Evolutionary conservation across 2,329 filamentous ascomycete species (phyloP).

Genomic region (Pseudogymnoascus sp.): DNA sequence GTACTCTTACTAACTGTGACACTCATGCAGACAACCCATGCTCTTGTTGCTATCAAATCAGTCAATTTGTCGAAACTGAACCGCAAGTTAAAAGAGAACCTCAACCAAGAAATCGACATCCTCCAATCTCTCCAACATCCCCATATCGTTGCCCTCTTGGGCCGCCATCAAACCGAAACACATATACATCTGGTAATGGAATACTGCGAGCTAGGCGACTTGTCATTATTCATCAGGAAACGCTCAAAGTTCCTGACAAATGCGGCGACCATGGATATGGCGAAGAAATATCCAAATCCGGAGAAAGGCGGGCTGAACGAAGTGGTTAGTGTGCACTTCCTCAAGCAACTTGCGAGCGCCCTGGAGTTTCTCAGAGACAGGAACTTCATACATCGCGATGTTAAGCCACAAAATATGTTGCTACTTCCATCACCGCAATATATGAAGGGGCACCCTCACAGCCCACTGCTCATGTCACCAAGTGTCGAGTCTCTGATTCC

Average conservation of each 20-base stretch:
- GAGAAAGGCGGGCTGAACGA: slow-evolving; percentile 83
- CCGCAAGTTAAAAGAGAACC: slow-evolving; percentile 92
- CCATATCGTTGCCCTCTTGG: slow-evolving; percentile 92
- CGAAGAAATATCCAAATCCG: slow-evolving; percentile 83
- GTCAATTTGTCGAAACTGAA: slow-evolving; percentile 87
- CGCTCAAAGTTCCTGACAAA: slow-evolving; percentile 73
- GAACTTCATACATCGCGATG: slow-evolving; percentile 90
- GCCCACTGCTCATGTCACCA: slow-evolving; percentile 65
- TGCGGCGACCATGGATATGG: slow-evolving; percentile 80
- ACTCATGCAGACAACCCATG: slow-evolving; percentile 59
- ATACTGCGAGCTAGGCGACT: slow-evolving; percentile 90
- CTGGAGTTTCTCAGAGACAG: slow-evolving; percentile 77
- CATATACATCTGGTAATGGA: slow-evolving; percentile 99
- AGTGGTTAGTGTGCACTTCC: slow-evolving; percentile 91
- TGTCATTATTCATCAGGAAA: slow-evolving; percentile 95
- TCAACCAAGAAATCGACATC: slow-evolving; percentile 92
- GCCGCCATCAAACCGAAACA: slow-evolving; percentile 77
- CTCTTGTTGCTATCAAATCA: slow-evolving; percentile 90
- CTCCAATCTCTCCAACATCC: slow-evolving; percentile 90
- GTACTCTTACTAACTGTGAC: neutral
- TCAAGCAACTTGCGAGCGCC: slow-evolving; percentile 90
- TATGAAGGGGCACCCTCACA: slow-evolving; percentile 51
- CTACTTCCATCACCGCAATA: slow-evolving; percentile 76
- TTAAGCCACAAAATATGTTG: slow-evolving; percentile 94
- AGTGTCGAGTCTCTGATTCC: slow-evolving; percentile 77